Conservation (phyloP, 2,329 filamentous ascomycete species). For the Sphaceloma murrayae region DNA sequence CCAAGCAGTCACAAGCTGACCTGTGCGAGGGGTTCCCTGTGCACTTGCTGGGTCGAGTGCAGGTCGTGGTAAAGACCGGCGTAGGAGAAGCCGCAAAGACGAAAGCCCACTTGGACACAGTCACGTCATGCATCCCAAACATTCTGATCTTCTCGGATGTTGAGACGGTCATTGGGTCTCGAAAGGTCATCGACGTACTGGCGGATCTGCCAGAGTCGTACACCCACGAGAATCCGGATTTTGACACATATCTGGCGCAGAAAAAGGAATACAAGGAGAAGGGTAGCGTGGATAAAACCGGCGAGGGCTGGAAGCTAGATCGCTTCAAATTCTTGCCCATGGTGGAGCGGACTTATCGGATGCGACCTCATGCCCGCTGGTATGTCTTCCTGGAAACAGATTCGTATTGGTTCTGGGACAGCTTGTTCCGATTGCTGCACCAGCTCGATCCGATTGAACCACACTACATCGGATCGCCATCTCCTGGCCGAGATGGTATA, state of each 20-base stretch:
- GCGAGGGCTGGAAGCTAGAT: constrained; percentile 41
- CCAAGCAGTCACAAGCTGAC: too few species aligned
- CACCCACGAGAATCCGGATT: too few species aligned
- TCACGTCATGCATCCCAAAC: constrained; percentile 43
- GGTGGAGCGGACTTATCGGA: constrained; percentile 40
- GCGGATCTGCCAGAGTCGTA: constrained; percentile 9
- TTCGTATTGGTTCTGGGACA: constrained; percentile 38
- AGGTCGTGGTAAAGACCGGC: constrained; percentile 43
- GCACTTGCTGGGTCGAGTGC: constrained; percentile 34
- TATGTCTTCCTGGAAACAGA: constrained; percentile 47
- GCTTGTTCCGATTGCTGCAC: constrained; percentile 37
- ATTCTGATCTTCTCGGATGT: constrained; percentile 43
- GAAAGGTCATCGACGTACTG: constrained; percentile 23
- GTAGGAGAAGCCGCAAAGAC: constrained; percentile 37
- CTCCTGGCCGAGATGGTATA: constrained; percentile 29
- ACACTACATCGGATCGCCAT: constrained; percentile 41
- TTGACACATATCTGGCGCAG: not conserved
- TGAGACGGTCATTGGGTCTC: constrained; percentile 34
- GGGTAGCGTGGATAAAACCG: not conserved
- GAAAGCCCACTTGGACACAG: constrained; percentile 42
- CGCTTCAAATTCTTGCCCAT: constrained; percentile 47
- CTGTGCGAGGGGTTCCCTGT: constrained; percentile 35
- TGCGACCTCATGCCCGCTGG: constrained; percentile 40
- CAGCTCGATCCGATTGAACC: constrained; percentile 36
- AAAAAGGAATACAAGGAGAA: not conserved